Percentiles rank a stretch among this genome's conserved stretches.
These are phyloP conservation scores for Exophiala sp. DNA, from an alignment of 2,329 filamentous ascomycete species.

Conservation along the genomic window DNA sequence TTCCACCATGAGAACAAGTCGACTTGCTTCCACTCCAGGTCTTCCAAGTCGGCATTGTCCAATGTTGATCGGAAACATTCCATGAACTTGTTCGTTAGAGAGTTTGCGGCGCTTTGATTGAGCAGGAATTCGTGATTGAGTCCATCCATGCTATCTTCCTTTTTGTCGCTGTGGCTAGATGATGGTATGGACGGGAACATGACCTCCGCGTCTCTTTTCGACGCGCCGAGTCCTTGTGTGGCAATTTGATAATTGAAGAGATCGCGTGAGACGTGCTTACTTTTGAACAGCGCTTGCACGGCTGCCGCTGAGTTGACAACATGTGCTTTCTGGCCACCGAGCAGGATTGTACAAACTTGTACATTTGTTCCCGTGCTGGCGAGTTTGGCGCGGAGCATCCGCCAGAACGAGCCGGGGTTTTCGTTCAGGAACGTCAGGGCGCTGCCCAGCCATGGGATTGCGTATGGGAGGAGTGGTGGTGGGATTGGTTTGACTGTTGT, in stretches of 20 bases:
- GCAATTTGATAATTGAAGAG: conserved; percentile 12
- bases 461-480: conserved; percentile 18
- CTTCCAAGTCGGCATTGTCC: neutral
- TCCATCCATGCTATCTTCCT: neutral
- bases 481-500: neutral
- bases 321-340: conserved; percentile 13
- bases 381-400: conserved; percentile 11
- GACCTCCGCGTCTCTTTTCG: conserved; percentile 7
- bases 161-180: neutral
- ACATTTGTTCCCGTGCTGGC: conserved; percentile 3
- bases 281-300: conserved; percentile 18
- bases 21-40: conserved; percentile 8
- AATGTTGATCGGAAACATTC: conserved; percentile 2
- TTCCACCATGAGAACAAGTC: conserved; percentile 6
- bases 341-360: conserved; percentile 8
- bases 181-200: conserved; percentile 2
- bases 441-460: conserved; percentile 19
- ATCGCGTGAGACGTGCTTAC: conserved; percentile 8
- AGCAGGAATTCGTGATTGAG: conserved; percentile 17
- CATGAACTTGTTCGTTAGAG: conserved; percentile 16
- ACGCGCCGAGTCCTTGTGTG: conserved; percentile 7
- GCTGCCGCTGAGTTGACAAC: conserved; percentile 13
- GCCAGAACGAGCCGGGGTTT: conserved; percentile 21
- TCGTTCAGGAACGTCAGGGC: conserved; percentile 15
- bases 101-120: conserved; percentile 13